A percentile compares a stretch with the other conserved stretches of the same genome.
Conservation (phyloP, 2,329 filamentous ascomycete species). For the Aspergillus carbonarius region DNA sequence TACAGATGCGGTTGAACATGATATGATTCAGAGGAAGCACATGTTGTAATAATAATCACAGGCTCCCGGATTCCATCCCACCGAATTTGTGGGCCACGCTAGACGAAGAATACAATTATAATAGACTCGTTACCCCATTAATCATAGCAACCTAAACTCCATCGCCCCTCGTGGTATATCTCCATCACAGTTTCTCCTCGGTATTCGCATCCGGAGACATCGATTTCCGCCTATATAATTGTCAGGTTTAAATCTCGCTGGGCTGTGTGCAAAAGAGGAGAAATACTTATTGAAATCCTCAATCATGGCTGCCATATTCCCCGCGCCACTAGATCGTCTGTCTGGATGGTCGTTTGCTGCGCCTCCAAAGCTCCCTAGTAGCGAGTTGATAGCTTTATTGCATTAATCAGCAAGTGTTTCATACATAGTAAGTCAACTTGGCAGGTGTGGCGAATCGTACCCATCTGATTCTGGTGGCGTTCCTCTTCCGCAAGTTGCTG, state of each 20-base stretch:
- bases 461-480: slow-evolving; percentile 5
- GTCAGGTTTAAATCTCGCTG: background rate
- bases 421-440: background rate
- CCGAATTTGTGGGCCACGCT: background rate
- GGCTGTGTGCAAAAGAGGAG: background rate
- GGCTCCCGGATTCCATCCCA: background rate
- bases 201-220: background rate
- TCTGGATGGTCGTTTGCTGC: slow-evolving; percentile 17
- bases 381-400: slow-evolving; percentile 51
- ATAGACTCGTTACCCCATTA: background rate
- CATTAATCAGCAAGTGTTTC: background rate
- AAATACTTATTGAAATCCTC: slow-evolving; percentile 38
- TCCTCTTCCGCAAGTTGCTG: background rate
- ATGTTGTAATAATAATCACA: background rate
- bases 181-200: background rate
- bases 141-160: background rate
- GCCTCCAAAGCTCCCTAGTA: slow-evolving; percentile 40
- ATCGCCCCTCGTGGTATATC: background rate
- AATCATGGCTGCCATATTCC: slow-evolving; percentile 40
- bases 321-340: slow-evolving; percentile 15
- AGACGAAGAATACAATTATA: background rate
- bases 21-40: background rate
- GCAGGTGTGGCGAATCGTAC: background rate
- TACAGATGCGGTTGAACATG: background rate
- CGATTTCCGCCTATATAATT: background rate